Evolutionary conservation across 345 rosid genomes (phyloP), one percentile per base, ranked within the genome.

Genomic region (Euphorbia pulcherrima): DNA sequence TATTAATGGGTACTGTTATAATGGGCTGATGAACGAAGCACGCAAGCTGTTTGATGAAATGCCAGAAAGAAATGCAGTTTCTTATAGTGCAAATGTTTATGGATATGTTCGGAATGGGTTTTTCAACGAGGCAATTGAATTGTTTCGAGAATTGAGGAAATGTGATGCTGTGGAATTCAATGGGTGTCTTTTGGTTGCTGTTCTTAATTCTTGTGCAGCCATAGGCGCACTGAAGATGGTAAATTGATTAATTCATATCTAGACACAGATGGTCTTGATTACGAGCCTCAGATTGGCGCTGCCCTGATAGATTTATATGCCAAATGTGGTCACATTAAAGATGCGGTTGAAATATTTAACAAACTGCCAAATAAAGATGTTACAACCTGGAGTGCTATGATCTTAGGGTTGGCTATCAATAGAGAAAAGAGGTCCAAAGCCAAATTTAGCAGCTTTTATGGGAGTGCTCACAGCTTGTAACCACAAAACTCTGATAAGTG

Each of bases 401-500:
- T 72, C 18, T 21, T 60, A 47, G 84, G 82, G 57, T 63, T 78
- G 60, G 75, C 78, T 16, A 50, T 67, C 39, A 72, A 78, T 47
- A 80, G 82, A 77, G 64, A 69, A 59, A 47, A 62, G 29, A 60
- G 81, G 84, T 21, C 75, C 71, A 8, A 58, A 24, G 47, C 74
- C 84, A 3, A 80, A 77, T 55, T 74, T 68, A 26, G 75, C 74
- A 59, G 74, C 83, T 37, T 75, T 74, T 39, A 37, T 77, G 7
- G 79, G 70, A 21, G 78, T 74, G 70, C 82, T 75, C 55, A 63
- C 67, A 54, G 78, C 78, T 3, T 81, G 79, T 70, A 75, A 81
- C 44, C 77, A 69, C 59, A 67, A 40, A 67, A 35, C 27, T 48
- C 35, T 75, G 52, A 58, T 77, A 63, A 59, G 54, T 28, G 68